phyloP scores from a whole-genome alignment of 176 grass and related monocot species.

The Triticum turgidum region DNA sequence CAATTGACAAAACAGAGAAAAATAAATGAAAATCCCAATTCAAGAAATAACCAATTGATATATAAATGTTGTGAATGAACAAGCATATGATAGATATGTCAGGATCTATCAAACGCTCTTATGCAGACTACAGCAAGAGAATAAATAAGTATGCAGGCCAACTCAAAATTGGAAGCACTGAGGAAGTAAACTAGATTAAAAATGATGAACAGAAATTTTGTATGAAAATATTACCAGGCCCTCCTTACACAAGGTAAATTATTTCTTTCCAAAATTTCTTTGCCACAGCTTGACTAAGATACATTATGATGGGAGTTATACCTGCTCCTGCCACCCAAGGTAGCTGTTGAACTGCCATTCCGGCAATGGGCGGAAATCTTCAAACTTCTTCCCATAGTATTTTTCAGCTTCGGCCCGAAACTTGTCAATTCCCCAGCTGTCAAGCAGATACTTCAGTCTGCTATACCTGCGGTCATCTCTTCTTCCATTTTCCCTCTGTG shows the following conservation, averaged over 20 bases:
- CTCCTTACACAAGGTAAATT: neutral
- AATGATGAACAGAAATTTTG: too few relatives aligned
- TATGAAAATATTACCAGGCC: too few relatives aligned
- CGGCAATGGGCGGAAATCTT: conserved; percentile 54
- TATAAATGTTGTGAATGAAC: neutral
- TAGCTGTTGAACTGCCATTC: conserved; percentile 96
- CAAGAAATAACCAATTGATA: conserved; percentile 2
- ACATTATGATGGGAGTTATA: neutral
- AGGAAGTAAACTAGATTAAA: neutral
- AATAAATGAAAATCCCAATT: neutral
- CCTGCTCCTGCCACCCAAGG: conserved; percentile 99
- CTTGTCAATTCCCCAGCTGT: conserved; percentile 92
- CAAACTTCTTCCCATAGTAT: conserved; percentile 97
- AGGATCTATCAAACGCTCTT: too few relatives aligned
- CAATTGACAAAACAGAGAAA: neutral
- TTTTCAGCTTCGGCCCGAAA: conserved; percentile 80
- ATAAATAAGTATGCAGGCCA: too few relatives aligned
- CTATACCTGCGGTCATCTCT: conserved; percentile 93
- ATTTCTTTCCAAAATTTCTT: neutral
- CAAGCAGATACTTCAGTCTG: conserved; percentile 95
- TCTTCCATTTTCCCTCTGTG: conserved; percentile 97
- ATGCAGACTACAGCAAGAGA: too few relatives aligned
- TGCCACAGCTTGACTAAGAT: neutral
- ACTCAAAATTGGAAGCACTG: too few relatives aligned
- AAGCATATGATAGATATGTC: too few relatives aligned